Evolutionary conservation across 106 monocot species (phyloP).

Genomic region (Iris macrosiphon): DNA sequence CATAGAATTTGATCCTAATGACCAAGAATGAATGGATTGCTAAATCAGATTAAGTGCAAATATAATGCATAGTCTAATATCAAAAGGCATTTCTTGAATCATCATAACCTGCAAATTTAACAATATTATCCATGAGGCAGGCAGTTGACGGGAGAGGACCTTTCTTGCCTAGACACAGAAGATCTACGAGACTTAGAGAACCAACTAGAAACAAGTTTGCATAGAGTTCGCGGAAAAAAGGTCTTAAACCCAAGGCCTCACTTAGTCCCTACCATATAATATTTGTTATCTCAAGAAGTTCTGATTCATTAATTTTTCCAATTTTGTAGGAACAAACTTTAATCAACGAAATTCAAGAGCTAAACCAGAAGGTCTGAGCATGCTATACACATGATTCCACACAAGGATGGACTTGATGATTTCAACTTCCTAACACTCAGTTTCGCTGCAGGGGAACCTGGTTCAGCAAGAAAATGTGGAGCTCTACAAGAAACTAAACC

Average conservation of each 20-base stretch:
- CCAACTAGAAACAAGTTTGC: conserved; percentile 12
- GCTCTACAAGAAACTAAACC: conserved; percentile 22
- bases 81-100: too few relatives aligned
- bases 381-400: too few relatives aligned
- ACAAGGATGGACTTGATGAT: background rate
- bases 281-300: background rate
- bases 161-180: conserved; percentile 2
- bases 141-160: conserved; percentile 18
- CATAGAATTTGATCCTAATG: too few relatives aligned
- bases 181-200: conserved; percentile 19
- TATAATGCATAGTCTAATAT: too few relatives aligned
- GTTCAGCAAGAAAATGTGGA: conserved; percentile 27
- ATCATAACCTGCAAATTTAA: too few relatives aligned
- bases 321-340: conserved; percentile 40
- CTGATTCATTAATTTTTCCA: background rate
- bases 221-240: conserved; percentile 11
- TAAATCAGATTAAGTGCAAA: too few relatives aligned
- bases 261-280: background rate
- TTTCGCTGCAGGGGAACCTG: conserved; percentile 20
- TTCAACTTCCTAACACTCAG: background rate
- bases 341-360: conserved; percentile 46
- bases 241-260: background rate
- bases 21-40: too few relatives aligned
- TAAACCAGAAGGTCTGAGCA: conserved; percentile 35
- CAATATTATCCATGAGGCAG: background rate